Conservation (phyloP, 2,329 filamentous ascomycete species). For the Claviceps digitariae region DNA sequence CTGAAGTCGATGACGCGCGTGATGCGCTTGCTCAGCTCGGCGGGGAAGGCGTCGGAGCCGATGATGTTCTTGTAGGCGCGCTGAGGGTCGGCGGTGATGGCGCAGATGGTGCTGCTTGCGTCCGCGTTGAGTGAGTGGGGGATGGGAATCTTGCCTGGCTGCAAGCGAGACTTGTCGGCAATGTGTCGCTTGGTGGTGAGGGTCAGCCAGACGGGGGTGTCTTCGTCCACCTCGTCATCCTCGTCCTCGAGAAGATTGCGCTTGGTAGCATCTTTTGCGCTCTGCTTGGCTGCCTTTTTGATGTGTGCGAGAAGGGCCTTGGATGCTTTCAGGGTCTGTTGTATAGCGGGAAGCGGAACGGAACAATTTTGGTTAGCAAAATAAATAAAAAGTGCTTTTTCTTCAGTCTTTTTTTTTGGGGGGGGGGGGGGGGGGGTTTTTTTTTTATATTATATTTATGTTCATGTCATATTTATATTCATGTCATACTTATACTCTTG, state of each 20-base stretch:
- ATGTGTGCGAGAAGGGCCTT: slow-evolving; percentile 50
- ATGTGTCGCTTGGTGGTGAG: slow-evolving; percentile 54
- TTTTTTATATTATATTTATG: no score
- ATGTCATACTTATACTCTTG: no score
- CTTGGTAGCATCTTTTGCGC: slow-evolving; percentile 33
- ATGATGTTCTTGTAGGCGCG: slow-evolving; percentile 83
- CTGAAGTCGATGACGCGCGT: slow-evolving; percentile 65
- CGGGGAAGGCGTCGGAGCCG: slow-evolving; percentile 57
- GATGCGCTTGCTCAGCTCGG: slow-evolving; percentile 51
- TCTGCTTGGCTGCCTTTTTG: slow-evolving; percentile 39
- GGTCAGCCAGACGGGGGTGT: slow-evolving; percentile 47
- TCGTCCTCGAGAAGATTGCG: slow-evolving; percentile 41
- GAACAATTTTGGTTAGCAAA: neutral
- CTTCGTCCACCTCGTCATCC: slow-evolving; percentile 23
- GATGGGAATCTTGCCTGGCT: slow-evolving; percentile 69
- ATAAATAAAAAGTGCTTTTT: no score
- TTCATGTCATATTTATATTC: no score
- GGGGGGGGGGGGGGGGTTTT: no score
- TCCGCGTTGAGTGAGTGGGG: slow-evolving; percentile 61
- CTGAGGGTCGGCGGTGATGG: slow-evolving; percentile 73
- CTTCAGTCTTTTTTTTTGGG: neutral
- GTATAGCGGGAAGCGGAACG: neutral
- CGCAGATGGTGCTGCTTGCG: slow-evolving; percentile 58
- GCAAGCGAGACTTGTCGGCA: slow-evolving; percentile 60
- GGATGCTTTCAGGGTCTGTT: slow-evolving; percentile 46